These are phyloP conservation scores for Apiospora saccharicola DNA, from an alignment of 2,329 filamentous ascomycete species.

Conservation along the genomic window DNA sequence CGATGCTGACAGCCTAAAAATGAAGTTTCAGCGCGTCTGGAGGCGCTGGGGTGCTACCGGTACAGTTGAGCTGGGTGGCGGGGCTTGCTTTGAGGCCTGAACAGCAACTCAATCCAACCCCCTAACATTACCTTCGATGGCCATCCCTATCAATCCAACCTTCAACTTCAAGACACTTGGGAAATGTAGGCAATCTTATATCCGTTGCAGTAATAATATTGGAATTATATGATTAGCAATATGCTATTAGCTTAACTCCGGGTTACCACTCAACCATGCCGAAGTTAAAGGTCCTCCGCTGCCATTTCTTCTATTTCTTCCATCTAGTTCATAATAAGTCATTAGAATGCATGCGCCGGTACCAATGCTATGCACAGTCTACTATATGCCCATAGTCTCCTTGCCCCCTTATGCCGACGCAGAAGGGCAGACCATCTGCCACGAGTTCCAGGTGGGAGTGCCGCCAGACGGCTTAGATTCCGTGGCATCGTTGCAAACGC, in stretches of 20 bases:
- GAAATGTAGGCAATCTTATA: too few species aligned
- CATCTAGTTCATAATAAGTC: too few species aligned
- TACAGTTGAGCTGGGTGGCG: slow-evolving; percentile 4
- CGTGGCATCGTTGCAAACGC: slow-evolving; percentile 24
- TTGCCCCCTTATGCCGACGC: background rate
- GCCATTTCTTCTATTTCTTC: background rate
- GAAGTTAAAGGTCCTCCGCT: background rate
- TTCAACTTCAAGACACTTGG: background rate
- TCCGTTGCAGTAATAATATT: too few species aligned
- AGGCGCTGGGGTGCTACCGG: slow-evolving; percentile 9
- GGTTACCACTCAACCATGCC: background rate
- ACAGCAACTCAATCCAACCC: background rate
- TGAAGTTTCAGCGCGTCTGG: slow-evolving; percentile 2
- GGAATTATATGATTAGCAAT: background rate
- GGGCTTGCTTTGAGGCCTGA: background rate
- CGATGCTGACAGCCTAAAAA: slow-evolving; percentile 1
- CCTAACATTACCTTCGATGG: background rate
- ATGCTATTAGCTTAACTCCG: background rate
- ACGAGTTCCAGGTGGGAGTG: slow-evolving; percentile 27
- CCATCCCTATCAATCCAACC: background rate
- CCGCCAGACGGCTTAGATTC: slow-evolving; percentile 1
- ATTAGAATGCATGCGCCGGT: slow-evolving; percentile 1
- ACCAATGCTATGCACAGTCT: background rate
- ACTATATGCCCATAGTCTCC: too few species aligned
- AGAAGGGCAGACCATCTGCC: slow-evolving; percentile 21